phyloP scores from a whole-genome alignment of 2,329 filamentous ascomycete genomes.

The Stylonectria norvegica region DNA sequence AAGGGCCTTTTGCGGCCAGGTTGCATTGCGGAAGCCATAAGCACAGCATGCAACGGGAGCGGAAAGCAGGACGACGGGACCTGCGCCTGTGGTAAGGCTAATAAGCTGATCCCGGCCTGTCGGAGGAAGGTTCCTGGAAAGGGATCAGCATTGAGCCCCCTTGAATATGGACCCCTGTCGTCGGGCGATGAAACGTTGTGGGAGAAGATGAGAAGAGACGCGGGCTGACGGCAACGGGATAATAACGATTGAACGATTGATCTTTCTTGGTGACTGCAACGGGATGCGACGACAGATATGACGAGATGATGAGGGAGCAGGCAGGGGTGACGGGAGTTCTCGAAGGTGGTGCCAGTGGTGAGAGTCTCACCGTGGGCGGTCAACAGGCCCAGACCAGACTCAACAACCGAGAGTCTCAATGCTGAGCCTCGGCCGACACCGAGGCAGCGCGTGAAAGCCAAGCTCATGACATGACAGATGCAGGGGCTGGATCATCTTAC shows the following conservation, averaged over 20 bases:
- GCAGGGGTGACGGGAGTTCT: background rate
- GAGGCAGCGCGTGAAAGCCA: conserved; percentile 15
- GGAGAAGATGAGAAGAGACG: conserved; percentile 16
- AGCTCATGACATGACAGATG: conserved; percentile 4
- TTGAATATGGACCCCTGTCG: conserved; percentile 18
- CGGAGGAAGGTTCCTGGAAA: conserved; percentile 16
- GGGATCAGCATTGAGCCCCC: conserved; percentile 16
- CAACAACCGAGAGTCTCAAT: background rate
- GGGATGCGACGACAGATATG: conserved; percentile 10
- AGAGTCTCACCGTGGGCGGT: background rate
- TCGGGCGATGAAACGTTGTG: conserved; percentile 7
- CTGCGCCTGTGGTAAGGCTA: conserved; percentile 15
- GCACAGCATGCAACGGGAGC: conserved; percentile 16
- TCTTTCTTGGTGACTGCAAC: background rate
- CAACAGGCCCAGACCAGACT: conserved; percentile 8
- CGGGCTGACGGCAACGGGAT: conserved; percentile 9
- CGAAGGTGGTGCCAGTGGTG: too few relatives aligned
- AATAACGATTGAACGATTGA: too few relatives aligned
- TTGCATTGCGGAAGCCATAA: conserved; percentile 13
- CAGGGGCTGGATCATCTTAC: background rate
- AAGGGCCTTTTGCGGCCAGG: conserved; percentile 18
- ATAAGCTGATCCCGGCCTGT: conserved; percentile 4
- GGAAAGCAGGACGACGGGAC: conserved; percentile 20
- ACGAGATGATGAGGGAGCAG: background rate
- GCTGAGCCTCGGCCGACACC: conserved; percentile 19